Conservation (phyloP, 139 green algal species). For the Astrephomene gubernaculifera region DNA sequence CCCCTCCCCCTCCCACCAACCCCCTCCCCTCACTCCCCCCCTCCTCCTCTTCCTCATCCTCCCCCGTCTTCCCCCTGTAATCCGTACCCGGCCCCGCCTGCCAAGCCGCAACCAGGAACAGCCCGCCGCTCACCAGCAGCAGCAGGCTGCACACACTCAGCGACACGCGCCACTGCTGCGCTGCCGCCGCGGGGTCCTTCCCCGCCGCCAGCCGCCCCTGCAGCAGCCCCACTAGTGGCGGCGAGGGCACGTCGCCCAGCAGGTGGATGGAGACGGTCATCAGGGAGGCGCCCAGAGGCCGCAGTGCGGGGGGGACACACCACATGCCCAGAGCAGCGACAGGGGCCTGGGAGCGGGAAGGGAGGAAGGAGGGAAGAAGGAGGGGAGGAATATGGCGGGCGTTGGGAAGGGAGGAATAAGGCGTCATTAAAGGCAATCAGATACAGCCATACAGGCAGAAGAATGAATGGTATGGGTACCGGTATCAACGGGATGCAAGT, state of each 20-base stretch:
- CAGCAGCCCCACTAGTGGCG: conserved; percentile 85
- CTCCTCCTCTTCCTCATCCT: not conserved
- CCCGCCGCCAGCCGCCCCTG: conserved; percentile 64
- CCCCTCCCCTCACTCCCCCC: not conserved
- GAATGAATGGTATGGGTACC: too few relatives aligned
- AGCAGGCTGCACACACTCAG: conserved; percentile 64
- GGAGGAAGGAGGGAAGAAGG: not conserved
- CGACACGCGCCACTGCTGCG: conserved; percentile 63
- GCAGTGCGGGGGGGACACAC: conserved; percentile 83
- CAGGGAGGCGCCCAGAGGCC: conserved; percentile 85
- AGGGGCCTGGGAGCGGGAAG: conserved; percentile 70
- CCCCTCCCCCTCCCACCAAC: not conserved
- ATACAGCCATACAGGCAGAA: too few relatives aligned
- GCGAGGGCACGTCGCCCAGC: conserved; percentile 94
- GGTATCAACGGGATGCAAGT: not conserved
- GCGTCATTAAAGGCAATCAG: not conserved
- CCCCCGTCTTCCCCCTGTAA: conserved; percentile 14
- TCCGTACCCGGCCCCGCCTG: conserved; percentile 37
- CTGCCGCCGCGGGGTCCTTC: conserved; percentile 38
- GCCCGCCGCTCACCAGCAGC: conserved; percentile 49
- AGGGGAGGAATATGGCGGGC: conserved; percentile 9
- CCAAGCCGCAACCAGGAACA: conserved; percentile 51
- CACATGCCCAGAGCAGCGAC: conserved; percentile 83
- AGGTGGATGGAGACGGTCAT: conserved; percentile 90
- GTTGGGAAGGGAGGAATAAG: not conserved